phyloP scores from a whole-genome alignment of 2,329 filamentous ascomycete genomes.

The Pyrenophora teres region DNA sequence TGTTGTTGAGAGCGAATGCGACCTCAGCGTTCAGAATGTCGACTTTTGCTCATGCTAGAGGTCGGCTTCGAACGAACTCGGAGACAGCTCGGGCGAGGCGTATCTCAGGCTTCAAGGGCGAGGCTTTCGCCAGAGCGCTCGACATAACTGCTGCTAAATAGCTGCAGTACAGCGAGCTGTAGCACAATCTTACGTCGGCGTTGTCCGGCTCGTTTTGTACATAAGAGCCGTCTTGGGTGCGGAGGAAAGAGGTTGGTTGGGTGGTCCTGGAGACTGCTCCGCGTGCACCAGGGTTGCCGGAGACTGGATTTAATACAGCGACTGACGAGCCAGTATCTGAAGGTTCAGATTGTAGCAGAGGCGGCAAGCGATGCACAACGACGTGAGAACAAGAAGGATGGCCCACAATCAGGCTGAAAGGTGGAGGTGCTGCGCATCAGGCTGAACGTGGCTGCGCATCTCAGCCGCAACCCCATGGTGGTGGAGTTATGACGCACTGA shows the following conservation, averaged over 20 bases:
- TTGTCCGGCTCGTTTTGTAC: no score
- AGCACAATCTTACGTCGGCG: no score
- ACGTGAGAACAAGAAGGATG: slow-evolving; percentile 5
- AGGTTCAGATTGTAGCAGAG: slow-evolving; percentile 1
- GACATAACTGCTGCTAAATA: slow-evolving; percentile 2
- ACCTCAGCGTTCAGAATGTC: background rate
- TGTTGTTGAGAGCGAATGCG: background rate
- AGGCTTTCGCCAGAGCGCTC: slow-evolving; percentile 2
- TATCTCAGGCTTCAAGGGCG: slow-evolving; percentile 17
- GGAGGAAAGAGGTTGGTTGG: background rate
- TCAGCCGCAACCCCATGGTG: no score
- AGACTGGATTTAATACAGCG: slow-evolving; percentile 1
- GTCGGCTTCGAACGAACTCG: slow-evolving; percentile 10
- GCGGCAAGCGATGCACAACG: background rate
- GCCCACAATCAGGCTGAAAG: slow-evolving; percentile 14
- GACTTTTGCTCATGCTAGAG: slow-evolving; percentile 17
- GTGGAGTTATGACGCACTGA: no score
- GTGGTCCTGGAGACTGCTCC: background rate
- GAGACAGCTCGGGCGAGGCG: slow-evolving; percentile 18
- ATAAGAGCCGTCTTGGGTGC: background rate
- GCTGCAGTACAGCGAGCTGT: background rate
- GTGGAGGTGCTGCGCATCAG: slow-evolving; percentile 7
- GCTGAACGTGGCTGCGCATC: background rate
- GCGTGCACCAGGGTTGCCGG: background rate
- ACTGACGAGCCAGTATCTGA: background rate